A percentile compares a stretch with the other conserved stretches of the same genome.
Conservation (phyloP, 768 basidiomycete species). For the Hydnum rufescens region DNA sequence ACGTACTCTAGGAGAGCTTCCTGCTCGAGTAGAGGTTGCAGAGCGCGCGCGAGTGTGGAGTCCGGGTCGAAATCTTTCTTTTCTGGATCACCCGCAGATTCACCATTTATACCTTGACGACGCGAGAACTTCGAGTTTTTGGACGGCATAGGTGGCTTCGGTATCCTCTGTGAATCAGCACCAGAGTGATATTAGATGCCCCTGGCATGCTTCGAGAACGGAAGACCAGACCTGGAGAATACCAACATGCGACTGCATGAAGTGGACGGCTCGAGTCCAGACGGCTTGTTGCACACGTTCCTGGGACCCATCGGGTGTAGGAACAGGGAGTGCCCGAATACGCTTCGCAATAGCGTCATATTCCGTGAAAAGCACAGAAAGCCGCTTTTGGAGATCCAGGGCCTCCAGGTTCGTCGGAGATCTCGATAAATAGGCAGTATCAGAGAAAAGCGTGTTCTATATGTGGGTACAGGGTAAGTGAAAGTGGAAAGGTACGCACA, state of each 20-base stretch:
- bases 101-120: too few species aligned
- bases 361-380: conserved; percentile 68
- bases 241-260: conserved; percentile 81
- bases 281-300: conserved; percentile 74
- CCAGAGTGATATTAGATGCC: neutral
- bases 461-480: too few species aligned
- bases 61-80: conserved; percentile 33
- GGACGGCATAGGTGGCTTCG: conserved; percentile 4
- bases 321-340: conserved; percentile 50
- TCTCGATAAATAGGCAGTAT: neutral
- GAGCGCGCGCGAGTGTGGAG: conserved; percentile 43
- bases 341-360: conserved; percentile 81
- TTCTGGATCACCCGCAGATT: neutral
- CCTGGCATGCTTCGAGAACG: neutral
- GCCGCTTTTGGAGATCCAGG: conserved; percentile 48
- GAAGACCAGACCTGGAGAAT: conserved; percentile 42
- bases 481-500: neutral
- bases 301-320: conserved; percentile 46
- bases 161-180: conserved; percentile 4
- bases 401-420: conserved; percentile 25
- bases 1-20: conserved; percentile 60
- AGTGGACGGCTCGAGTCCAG: conserved; percentile 49
- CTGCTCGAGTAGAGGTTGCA: conserved; percentile 87
- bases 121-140: neutral
- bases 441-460: too few species aligned